Conservation (phyloP, 495 filamentous ascomycete species). For the Talaromyces liani region DNA sequence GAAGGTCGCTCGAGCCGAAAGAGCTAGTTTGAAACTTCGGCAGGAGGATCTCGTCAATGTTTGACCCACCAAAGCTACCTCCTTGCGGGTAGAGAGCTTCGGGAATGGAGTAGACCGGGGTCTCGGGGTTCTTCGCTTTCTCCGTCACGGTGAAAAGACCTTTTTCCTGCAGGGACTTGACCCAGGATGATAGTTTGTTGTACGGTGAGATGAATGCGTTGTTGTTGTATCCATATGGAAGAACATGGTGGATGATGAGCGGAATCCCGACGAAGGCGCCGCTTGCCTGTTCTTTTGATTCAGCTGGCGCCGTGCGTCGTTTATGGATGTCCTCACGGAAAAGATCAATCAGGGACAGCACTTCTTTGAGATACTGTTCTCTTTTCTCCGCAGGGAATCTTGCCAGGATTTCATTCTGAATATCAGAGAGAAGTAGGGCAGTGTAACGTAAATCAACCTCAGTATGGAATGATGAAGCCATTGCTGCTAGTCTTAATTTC, state of each 20-base stretch:
- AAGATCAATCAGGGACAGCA: neutral
- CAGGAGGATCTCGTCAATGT: constrained; percentile 3
- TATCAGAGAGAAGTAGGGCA: constrained; percentile 1
- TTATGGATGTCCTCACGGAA: constrained; percentile 1
- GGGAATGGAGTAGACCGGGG: neutral
- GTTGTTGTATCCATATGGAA: constrained; percentile 5
- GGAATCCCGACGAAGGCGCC: neutral
- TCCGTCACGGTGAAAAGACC: constrained; percentile 6
- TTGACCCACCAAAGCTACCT: constrained; percentile 1
- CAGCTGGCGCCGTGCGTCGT: neutral
- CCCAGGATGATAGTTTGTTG: constrained; percentile 7
- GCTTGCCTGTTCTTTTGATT: neutral
- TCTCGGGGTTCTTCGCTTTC: constrained; percentile 1
- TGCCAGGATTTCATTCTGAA: constrained; percentile 4
- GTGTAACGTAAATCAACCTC: constrained; percentile 3
- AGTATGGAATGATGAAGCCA: constrained; percentile 4
- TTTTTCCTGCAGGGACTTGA: neutral
- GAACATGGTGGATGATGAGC: constrained; percentile 3
- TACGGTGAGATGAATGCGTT: constrained; percentile 3
- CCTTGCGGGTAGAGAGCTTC: constrained; percentile 2
- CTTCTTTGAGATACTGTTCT: neutral
- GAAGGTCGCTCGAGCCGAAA: constrained; percentile 4
- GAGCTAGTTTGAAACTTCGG: constrained; percentile 8
- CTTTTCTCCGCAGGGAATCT: neutral
- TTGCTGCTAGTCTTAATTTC: neutral